Evolutionary conservation across 345 rosid species (phyloP), one percentile per base, ranked within the genome.

Genomic region (Eucalyptus pauciflora): DNA sequence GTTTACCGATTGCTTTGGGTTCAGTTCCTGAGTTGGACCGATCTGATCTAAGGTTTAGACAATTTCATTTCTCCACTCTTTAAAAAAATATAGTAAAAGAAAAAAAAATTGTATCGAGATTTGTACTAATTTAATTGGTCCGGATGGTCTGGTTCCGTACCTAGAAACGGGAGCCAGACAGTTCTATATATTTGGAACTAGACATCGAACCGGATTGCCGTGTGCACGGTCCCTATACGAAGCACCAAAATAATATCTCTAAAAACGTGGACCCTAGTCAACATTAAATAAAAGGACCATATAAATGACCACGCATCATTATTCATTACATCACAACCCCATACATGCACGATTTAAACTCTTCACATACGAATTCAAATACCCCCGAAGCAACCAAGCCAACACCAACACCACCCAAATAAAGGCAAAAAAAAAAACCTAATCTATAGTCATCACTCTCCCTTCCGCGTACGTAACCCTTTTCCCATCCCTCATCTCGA

Each of bases 21-120:
- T 27, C 7, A 11, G 1, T 1, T 27, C 67, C 1, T 1, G 3
- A 27, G 8, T 27, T 1, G 0, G 69, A 60, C 31, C 13, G 1
- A 13, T 60, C 3, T 6, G 2, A 6, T 60, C 1, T 12, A 60
- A 29, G 16, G 7, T 60, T 60, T 60, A 1, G 33, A 29, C 33
- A 27, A 12, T 60, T 60, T 27, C 69, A 5, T 60, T 27, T 60
- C 69, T 29, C 15, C 0, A 1, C 69, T 27, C 2, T 60, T 27
- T 60, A 60, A 60, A 27, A 27, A 2, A 60, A 25, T 11, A 27
- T 25, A 2, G 6, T 25, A 60, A 60, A 60, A 5, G 27, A 25
- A 25, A 11, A 27, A 4, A 60, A 12, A 60, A 27, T 5, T 25
- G 3, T 2, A 25, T 60, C 62, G 4, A 9, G 4, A 10, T 56